Evolutionary conservation across 108 stramenopile species (phyloP).

Genomic region (Pseudonitzschia delicatissima): DNA sequence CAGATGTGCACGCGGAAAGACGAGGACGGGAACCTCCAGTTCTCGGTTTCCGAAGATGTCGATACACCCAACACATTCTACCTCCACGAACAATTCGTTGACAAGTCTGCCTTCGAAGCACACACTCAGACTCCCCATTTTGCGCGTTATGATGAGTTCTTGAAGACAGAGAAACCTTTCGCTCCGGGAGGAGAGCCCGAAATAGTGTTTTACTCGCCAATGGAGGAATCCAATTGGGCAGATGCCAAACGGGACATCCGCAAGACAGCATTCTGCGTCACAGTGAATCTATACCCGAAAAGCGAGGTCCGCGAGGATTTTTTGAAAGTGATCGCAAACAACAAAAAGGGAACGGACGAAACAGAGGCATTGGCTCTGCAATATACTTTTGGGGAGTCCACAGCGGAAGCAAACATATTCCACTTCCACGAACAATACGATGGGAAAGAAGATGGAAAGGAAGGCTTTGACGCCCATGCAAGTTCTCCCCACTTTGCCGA

Average conservation of each 20-base stretch:
- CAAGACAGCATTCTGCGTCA: slow-evolving; percentile 28
- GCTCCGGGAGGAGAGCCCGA: slow-evolving; percentile 3
- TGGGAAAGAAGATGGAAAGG: slow-evolving; percentile 37
- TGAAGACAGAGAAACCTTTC: slow-evolving; percentile 13
- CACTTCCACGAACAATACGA: slow-evolving; percentile 53
- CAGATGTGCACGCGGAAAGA: slow-evolving; percentile 22
- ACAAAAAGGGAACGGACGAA: slow-evolving; percentile 40
- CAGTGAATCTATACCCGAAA: slow-evolving; percentile 41
- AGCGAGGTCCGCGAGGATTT: slow-evolving; percentile 40
- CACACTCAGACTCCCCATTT: slow-evolving; percentile 38
- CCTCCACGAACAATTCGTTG: slow-evolving; percentile 44
- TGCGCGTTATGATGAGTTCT: slow-evolving; percentile 25
- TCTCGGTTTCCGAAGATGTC: slow-evolving; percentile 34
- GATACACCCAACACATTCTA: slow-evolving; percentile 34
- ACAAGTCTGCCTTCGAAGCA: slow-evolving; percentile 18
- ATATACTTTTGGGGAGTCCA: slow-evolving; percentile 42
- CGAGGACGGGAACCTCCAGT: slow-evolving; percentile 43
- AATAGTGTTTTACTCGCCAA: slow-evolving; percentile 4
- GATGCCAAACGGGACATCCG: slow-evolving; percentile 1
- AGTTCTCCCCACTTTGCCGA: slow-evolving; percentile 40
- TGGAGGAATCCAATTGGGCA: slow-evolving; percentile 2
- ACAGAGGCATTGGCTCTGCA: slow-evolving; percentile 43
- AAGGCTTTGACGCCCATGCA: slow-evolving; percentile 52
- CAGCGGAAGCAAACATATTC: slow-evolving; percentile 27
- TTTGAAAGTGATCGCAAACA: slow-evolving; percentile 37